phyloP scores from a whole-genome alignment of 2,329 filamentous ascomycete species.

The Basipetospora chlamydospora region DNA sequence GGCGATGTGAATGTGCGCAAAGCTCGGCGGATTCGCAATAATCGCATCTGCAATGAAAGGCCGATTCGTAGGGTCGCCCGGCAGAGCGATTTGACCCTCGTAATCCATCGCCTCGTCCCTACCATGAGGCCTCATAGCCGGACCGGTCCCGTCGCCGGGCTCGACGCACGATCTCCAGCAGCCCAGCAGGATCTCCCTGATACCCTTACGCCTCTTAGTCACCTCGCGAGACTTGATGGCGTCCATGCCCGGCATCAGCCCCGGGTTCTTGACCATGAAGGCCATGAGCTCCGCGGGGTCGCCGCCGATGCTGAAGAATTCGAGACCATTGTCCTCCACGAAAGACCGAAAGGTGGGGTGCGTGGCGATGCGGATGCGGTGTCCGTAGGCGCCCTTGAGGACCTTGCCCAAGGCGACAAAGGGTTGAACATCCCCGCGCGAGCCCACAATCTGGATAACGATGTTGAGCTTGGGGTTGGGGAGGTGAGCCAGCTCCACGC shows the following conservation, averaged over 20 bases:
- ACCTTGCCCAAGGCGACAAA: constrained; percentile 56
- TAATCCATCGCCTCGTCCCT: constrained; percentile 36
- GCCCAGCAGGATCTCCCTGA: constrained; percentile 66
- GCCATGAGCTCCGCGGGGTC: constrained; percentile 67
- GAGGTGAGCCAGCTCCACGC: constrained; percentile 43
- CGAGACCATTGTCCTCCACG: constrained; percentile 54
- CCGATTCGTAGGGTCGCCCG: constrained; percentile 25
- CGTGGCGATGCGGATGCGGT: constrained; percentile 60
- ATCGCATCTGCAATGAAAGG: constrained; percentile 77
- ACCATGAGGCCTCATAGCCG: constrained; percentile 29
- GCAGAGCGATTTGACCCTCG: constrained; percentile 17
- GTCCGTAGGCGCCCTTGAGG: constrained; percentile 49
- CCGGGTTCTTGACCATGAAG: constrained; percentile 84
- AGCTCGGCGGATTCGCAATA: constrained; percentile 65
- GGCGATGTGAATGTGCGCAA: constrained; percentile 61
- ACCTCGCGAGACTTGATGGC: constrained; percentile 65
- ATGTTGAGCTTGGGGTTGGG: constrained; percentile 49
- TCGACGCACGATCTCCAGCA: constrained; percentile 82
- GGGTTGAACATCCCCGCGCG: constrained; percentile 61
- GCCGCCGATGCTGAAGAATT: constrained; percentile 66
- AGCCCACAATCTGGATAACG: constrained; percentile 63
- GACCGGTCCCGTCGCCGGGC: constrained; percentile 50
- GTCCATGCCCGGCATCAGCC: constrained; percentile 70
- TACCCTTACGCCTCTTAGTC: constrained; percentile 56
- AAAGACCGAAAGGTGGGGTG: constrained; percentile 55